Evolutionary conservation across 1,284 basidiomycete species (phyloP), one percentile per base, ranked within the genome.

Genomic region (Sanghuangporus baumii): DNA sequence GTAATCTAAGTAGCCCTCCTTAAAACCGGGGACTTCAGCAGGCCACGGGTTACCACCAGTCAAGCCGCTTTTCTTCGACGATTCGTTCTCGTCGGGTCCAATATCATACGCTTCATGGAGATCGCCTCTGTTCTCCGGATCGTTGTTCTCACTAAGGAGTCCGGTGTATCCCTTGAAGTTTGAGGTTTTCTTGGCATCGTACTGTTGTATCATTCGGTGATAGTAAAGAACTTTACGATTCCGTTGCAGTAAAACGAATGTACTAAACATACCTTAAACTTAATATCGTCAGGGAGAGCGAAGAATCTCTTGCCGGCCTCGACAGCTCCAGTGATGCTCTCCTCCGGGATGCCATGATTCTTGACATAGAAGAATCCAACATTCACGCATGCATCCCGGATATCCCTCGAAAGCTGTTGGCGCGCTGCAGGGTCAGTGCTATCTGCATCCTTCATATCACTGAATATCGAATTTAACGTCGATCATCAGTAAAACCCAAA

Each of bases 71-170:
- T 76, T 75, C 55, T 75, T 69, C 31, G 77, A 69, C 16, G 69
- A 63, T 0, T 62, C 68, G 0, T 78, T 66, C 57, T 77, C 74
- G 71, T 94, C 91, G 76, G 86, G 86, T 0, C 90, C 90, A 57
- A 94, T 78, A 67, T 92, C 88, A 71, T 93, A 94, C 0, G 87
- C 90, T 72, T 94, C 93, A 70, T 93, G 89, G 57, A 89, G 72
- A 69, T 93, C 91, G 9, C 89, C 90, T 20, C 80, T 77, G 67
- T 85, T 85, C 34, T 81, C 76, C 0, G 87, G 85, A 66, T 88
- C 79, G 65, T 83, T 86, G 67, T 85, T 85, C 63, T 81, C 84
- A 59, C 81, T 82, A 20, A 85, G 75, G 6, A 88, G 67, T 6
- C 83, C 79, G 61, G 82, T 85, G 71, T 91, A 93, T 1, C 91